Evolutionary conservation across 2,329 filamentous ascomycete species (phyloP).

Genomic region (Stenocarpella maydis): DNA sequence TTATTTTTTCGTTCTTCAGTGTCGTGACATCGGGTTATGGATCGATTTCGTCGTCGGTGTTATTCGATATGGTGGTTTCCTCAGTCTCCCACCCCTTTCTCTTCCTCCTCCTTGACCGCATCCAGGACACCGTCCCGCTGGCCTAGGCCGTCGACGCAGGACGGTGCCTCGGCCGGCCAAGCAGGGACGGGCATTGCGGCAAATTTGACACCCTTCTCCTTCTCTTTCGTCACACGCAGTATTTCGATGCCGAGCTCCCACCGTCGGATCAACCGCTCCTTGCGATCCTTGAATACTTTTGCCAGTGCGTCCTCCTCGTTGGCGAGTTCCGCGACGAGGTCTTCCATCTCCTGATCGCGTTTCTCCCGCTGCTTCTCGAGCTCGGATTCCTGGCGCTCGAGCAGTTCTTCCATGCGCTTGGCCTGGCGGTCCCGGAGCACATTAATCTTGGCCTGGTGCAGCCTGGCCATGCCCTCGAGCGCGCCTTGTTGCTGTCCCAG

Average conservation of each 20-base stretch:
- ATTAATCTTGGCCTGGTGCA: slow-evolving; percentile 69
- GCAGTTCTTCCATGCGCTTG: slow-evolving; percentile 67
- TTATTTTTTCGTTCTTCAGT: neutral
- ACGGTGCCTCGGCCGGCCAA: slow-evolving; percentile 50
- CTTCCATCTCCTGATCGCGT: slow-evolving; percentile 57
- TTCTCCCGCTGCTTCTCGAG: slow-evolving; percentile 54
- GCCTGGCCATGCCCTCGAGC: slow-evolving; percentile 65
- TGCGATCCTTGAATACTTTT: slow-evolving; percentile 55
- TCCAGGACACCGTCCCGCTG: slow-evolving; percentile 31
- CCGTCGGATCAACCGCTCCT: slow-evolving; percentile 53
- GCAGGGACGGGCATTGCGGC: slow-evolving; percentile 48
- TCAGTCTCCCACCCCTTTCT: slow-evolving; percentile 4
- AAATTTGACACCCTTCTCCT: slow-evolving; percentile 52
- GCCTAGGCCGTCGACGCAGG: slow-evolving; percentile 6
- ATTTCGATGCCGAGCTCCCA: slow-evolving; percentile 64
- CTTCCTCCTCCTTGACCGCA: slow-evolving; percentile 20
- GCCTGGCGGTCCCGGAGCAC: slow-evolving; percentile 71
- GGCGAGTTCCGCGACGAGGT: slow-evolving; percentile 55
- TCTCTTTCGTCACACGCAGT: slow-evolving; percentile 61
- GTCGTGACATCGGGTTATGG: neutral
- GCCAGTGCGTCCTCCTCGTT: slow-evolving; percentile 60
- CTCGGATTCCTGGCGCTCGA: slow-evolving; percentile 63
- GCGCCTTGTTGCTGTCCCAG: slow-evolving; percentile 68
- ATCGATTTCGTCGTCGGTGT: neutral
- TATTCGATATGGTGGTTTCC: neutral